A percentile compares a stretch with the other conserved stretches of the same genome.
Conservation (phyloP, 2,329 filamentous ascomycete genomes). For the Fusarium sp. region DNA sequence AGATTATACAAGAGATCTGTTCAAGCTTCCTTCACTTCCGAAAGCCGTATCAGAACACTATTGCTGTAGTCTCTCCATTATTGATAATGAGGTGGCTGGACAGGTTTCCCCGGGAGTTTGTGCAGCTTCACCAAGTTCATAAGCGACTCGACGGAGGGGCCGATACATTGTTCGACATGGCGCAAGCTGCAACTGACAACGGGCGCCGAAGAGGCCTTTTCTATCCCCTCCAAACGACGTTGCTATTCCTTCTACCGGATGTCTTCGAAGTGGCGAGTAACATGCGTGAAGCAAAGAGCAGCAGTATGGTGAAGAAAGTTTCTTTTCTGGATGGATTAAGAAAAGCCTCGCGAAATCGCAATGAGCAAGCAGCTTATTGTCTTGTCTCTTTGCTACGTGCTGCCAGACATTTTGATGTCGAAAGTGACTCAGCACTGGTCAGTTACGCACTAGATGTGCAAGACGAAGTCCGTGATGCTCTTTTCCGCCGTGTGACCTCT, state of each 20-base stretch:
- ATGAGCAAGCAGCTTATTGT: slow-evolving; percentile 75
- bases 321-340: slow-evolving; percentile 72
- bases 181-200: slow-evolving; percentile 69
- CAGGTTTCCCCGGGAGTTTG: slow-evolving; percentile 72
- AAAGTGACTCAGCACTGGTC: slow-evolving; percentile 72
- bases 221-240: slow-evolving; percentile 71
- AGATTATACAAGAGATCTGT: slow-evolving; percentile 73
- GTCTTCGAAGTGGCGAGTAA: slow-evolving; percentile 78
- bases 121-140: slow-evolving; percentile 69
- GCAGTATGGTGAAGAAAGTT: slow-evolving; percentile 73
- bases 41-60: slow-evolving; percentile 71
- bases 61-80: slow-evolving; percentile 71
- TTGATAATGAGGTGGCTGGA: slow-evolving; percentile 75
- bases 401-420: slow-evolving; percentile 71
- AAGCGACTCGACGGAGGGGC: slow-evolving; percentile 73
- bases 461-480: slow-evolving; percentile 73
- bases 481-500: slow-evolving; percentile 66
- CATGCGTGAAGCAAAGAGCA: slow-evolving; percentile 71
- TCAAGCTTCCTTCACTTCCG: slow-evolving; percentile 75
- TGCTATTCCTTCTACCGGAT: slow-evolving; percentile 74
- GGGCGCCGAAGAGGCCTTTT: slow-evolving; percentile 66
- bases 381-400: slow-evolving; percentile 71
- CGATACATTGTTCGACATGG: slow-evolving; percentile 77
- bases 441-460: slow-evolving; percentile 78
- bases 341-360: slow-evolving; percentile 72